These are phyloP conservation scores for Fusarium sp. DNA, from an alignment of 2,329 filamentous ascomycete genomes.

Conservation along the genomic window DNA sequence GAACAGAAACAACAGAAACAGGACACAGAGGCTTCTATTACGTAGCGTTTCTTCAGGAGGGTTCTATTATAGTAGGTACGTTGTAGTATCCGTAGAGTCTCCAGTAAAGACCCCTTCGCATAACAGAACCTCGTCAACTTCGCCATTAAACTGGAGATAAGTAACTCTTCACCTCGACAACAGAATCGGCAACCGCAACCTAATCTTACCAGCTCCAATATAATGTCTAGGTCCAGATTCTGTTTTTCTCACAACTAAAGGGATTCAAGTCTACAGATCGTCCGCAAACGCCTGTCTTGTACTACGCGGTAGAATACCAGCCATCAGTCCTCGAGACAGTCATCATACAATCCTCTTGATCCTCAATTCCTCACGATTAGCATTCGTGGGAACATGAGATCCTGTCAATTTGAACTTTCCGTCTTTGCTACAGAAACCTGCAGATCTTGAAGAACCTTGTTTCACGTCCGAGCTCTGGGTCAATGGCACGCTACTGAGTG, in stretches of 20 bases:
- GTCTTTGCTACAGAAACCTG: conserved; percentile 1
- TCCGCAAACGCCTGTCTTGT: not conserved
- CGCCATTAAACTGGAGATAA: conserved; percentile 16
- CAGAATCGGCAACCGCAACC: conserved; percentile 24
- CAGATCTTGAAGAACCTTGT: conserved; percentile 25
- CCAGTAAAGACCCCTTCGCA: conserved; percentile 13
- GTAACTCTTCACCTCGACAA: conserved; percentile 15
- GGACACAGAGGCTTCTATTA: not conserved
- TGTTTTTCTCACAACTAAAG: not conserved
- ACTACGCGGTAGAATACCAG: not conserved
- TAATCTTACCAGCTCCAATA: conserved; percentile 28
- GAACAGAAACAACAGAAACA: not conserved
- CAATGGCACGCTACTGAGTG: conserved; percentile 13
- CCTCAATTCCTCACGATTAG: not conserved
- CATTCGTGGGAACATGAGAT: not conserved
- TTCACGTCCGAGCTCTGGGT: conserved; percentile 17
- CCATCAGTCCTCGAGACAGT: conserved; percentile 15
- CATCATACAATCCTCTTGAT: not conserved
- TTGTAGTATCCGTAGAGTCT: not conserved
- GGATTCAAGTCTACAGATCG: conserved; percentile 8
- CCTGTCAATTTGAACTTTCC: not conserved
- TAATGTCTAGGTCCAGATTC: not conserved
- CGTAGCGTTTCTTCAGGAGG: not conserved
- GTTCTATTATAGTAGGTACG: not conserved
- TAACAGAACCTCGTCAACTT: conserved; percentile 10